Percentiles rank a stretch among this genome's conserved stretches.
Evolutionary conservation across 495 filamentous ascomycete genomes (phyloP).

Genomic region (Neurospora terricola): DNA sequence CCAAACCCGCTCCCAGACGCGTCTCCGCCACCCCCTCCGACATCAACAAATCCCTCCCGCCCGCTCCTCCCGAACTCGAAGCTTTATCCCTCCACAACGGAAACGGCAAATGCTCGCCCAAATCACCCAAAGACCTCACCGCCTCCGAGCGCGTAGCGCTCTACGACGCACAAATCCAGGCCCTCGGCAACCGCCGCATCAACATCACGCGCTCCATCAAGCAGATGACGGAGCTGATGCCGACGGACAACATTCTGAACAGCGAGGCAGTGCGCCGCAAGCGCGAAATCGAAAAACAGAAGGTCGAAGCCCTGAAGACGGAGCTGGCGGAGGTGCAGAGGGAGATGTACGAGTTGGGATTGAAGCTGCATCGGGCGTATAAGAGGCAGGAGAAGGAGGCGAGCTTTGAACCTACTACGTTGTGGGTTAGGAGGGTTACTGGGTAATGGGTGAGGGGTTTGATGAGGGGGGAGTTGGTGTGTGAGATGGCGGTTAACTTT

Average conservation of each 20-base stretch:
- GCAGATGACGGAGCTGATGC: slow-evolving; percentile 60
- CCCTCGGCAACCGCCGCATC: slow-evolving; percentile 52
- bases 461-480: not conserved
- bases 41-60: slow-evolving; percentile 47
- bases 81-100: not conserved
- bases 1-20: not conserved
- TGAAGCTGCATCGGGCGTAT: slow-evolving; percentile 73
- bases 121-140: slow-evolving; percentile 27
- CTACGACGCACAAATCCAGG: slow-evolving; percentile 56
- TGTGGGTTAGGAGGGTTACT: slow-evolving; percentile 73
- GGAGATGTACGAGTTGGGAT: slow-evolving; percentile 76
- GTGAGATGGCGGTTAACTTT: not conserved
- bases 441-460: slow-evolving; percentile 8
- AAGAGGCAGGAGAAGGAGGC: slow-evolving; percentile 59
- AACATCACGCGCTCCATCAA: slow-evolving; percentile 64
- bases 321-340: slow-evolving; percentile 72
- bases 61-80: slow-evolving; percentile 37
- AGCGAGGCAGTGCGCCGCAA: slow-evolving; percentile 34
- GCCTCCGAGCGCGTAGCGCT: slow-evolving; percentile 52
- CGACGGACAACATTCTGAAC: slow-evolving; percentile 38
- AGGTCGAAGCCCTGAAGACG: slow-evolving; percentile 54
- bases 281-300: slow-evolving; percentile 60
- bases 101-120: not conserved
- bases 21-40: slow-evolving; percentile 18
- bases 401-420: slow-evolving; percentile 53